Evolutionary conservation across 345 rosid genomes (phyloP).

Genomic region (Euphorbia tirucalli): DNA sequence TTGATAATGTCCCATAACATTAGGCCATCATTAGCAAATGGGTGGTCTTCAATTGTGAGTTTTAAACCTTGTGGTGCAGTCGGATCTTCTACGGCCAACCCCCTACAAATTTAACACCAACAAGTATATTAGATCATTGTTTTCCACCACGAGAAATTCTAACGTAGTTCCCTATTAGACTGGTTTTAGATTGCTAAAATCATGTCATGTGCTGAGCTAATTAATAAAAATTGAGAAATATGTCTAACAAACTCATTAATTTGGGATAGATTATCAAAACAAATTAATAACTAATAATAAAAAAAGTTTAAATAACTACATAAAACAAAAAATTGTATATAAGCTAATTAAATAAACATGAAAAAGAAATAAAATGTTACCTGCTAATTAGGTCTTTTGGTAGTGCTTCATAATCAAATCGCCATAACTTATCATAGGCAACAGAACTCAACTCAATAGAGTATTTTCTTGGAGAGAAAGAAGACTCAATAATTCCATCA

Average conservation of each 20-base stretch:
- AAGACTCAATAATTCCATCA: slow-evolving; percentile 58
- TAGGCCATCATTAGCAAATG: slow-evolving; percentile 59
- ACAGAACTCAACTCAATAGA: slow-evolving; percentile 54
- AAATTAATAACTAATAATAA: no score
- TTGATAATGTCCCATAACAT: slow-evolving; percentile 43
- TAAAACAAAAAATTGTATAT: no score
- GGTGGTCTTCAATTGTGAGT: slow-evolving; percentile 54
- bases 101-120: slow-evolving; percentile 24
- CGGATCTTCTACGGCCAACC: slow-evolving; percentile 54
- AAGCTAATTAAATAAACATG: no score
- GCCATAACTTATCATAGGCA: slow-evolving; percentile 48
- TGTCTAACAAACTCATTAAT: no score
- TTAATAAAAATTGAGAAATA: no score
- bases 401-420: slow-evolving; percentile 47
- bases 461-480: slow-evolving; percentile 58
- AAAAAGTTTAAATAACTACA: no score
- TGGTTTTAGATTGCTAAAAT: no score
- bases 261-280: no score
- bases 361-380: slow-evolving; percentile 14
- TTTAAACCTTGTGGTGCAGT: slow-evolving; percentile 47
- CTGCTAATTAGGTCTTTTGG: slow-evolving; percentile 57
- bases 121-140: no score
- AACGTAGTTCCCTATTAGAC: no score
- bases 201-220: no score
- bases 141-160: no score